A percentile compares a stretch with the other conserved stretches of the same genome.
Conservation (phyloP, 2,329 filamentous ascomycete species). For the Balansia obtecta region DNA sequence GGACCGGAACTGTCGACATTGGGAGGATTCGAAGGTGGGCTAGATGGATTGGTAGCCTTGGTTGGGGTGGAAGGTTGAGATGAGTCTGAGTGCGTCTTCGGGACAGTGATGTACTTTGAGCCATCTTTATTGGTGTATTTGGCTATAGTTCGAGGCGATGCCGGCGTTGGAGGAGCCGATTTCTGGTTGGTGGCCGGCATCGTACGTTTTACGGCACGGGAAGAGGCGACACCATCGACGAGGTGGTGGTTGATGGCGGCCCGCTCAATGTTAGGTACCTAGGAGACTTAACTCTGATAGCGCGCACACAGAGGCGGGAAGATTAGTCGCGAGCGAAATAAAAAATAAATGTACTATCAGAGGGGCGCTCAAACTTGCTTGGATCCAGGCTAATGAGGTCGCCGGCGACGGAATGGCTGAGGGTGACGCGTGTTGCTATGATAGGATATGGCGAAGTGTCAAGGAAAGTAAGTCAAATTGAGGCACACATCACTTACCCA, state of each 20-base stretch:
- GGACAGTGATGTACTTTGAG: conserved; percentile 55
- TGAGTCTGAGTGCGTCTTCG: conserved; percentile 42
- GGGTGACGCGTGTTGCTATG: conserved; percentile 3
- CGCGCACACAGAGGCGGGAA: neutral
- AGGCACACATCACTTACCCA: conserved; percentile 21
- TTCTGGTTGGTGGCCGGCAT: conserved; percentile 43
- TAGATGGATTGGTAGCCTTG: conserved; percentile 23
- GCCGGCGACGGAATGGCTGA: neutral
- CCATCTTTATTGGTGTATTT: conserved; percentile 59
- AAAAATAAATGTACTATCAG: neutral
- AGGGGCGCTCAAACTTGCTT: neutral
- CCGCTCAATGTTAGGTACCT: conserved; percentile 1
- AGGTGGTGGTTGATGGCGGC: conserved; percentile 12
- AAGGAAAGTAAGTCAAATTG: conserved; percentile 20
- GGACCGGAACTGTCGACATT: conserved; percentile 24
- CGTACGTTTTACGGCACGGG: conserved; percentile 22
- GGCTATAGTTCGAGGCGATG: conserved; percentile 41
- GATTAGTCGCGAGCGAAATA: conserved; percentile 1
- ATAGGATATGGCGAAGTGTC: conserved; percentile 5
- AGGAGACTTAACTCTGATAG: neutral
- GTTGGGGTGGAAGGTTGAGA: conserved; percentile 41
- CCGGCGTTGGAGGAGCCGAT: conserved; percentile 34
- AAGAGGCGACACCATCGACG: conserved; percentile 26
- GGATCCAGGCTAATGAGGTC: neutral
- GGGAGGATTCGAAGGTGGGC: conserved; percentile 15